Evolutionary conservation across 345 rosid species (phyloP), one percentile per base, ranked within the genome.

Genomic region (Camelina sativa): DNA sequence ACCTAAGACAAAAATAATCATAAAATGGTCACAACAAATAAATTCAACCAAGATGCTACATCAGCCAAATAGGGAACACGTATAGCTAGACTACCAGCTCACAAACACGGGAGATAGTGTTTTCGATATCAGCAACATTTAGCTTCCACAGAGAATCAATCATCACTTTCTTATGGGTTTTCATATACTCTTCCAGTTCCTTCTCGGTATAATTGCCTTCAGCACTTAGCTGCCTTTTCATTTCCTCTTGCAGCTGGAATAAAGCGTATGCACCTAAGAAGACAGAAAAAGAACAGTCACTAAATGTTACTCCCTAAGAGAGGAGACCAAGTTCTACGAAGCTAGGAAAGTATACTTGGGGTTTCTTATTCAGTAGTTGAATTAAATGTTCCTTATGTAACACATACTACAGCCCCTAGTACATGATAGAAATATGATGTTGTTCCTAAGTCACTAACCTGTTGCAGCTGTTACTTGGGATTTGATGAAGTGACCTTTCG

Each of bases 381-480:
- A 3, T 50, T 52, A 32, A n/a, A 50, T 59, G 35, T 61, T 76
- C 23, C 58, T 35, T 54, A 11, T 4, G 32, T 22, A 38, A 68
- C 38, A 32, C 3, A 25, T 37, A 8, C 51, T n/a, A 65, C 50
- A 65, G 22, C 19, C 20, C 56, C 28, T 65, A 32, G 46, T 46
- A 30, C 56, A 46, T 54, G 37, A 63, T 25, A 22, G 16, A 51
- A 72, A 23, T 47, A 60, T 71, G 90, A 85, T 81, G 17, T 85
- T 90, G 84, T 85, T 87, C 80, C 91, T 88, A 75, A 86, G n/a
- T 57, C 38, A 77, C 86, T 75, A 74, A 95, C 99, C 99, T 81
- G 97, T 92, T 40, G 97, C 96, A 53, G 99, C 99, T 59, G 97
- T 95, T 46, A 95, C 97, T 88, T 90, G 97, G 76, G 99, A 95